Evolutionary conservation across 23 red algal species (phyloP), one percentile per base, ranked within the genome.

Genomic region (Agarophyton chilense): DNA sequence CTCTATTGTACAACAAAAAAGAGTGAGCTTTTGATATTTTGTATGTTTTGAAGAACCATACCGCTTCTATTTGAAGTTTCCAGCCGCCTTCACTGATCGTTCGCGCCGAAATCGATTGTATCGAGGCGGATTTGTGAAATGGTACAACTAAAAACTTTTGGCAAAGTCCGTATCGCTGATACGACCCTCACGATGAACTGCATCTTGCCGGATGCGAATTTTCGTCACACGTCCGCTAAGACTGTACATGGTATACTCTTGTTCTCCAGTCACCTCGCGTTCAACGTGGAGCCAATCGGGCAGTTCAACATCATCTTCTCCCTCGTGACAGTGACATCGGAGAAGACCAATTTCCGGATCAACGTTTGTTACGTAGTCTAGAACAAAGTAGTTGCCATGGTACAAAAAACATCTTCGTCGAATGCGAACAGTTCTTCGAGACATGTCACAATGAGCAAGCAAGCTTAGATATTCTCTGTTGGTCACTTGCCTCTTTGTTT

Each of bases 381-480:
- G 66, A 60, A 95, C 84, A 77, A 89, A 95, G 49, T 95, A 95
- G n/a, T 72, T 81, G 1, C 56, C 83, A n/a, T 64, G 16, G 76
- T 83, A 82, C 13, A 95, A 64, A 54, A 95, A 95, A 55, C 92
- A 95, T 71, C 73, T 62, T 44, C 92, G 74, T 50, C 92, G 64
- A 33, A 95, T 79, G 9, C 50, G 58, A 4, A 95, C 82, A 19
- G 68, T 89, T 54, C 70, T 43, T 28, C 84, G 57, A 33, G 36
- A 39, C 36, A 84, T 52, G 52, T 95, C 92, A 38, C 64, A 71
- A 40, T 88, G 84, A 16, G 55, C 84, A 42, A 95, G 77, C 11
- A 95, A 52, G 35, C 61, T 75, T 17, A 65, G 33, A 82, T 95
- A 95, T 32, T 95, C 92, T 19, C 84, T 82, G 29, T 55, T 66